phyloP scores from a whole-genome alignment of 768 basidiomycete species.

The Xerocomellus dryophilus region DNA sequence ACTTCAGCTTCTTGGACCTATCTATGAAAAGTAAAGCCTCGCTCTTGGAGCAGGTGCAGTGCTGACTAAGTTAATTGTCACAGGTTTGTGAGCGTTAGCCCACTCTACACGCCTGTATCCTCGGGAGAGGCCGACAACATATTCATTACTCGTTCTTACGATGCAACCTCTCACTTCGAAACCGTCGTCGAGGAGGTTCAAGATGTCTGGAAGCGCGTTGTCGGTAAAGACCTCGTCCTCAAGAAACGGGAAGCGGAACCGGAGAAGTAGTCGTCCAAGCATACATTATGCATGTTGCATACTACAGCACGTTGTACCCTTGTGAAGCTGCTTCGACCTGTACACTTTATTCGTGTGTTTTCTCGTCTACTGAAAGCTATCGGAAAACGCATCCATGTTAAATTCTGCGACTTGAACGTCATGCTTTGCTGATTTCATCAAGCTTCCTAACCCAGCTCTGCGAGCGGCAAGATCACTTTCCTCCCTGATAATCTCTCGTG shows the following conservation, averaged over 20 bases:
- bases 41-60: background rate
- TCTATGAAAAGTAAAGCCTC: conserved; percentile 81
- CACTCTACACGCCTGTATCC: conserved; percentile 86
- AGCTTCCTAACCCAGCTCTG: conserved; percentile 72
- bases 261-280: conserved; percentile 38
- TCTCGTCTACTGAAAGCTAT: conserved; percentile 15
- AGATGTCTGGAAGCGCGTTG: conserved; percentile 91
- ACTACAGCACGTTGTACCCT: conserved; percentile 10
- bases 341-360: conserved; percentile 2
- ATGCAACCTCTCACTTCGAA: conserved; percentile 98
- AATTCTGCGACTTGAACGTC: conserved; percentile 86
- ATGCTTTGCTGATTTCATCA: conserved; percentile 90
- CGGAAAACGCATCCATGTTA: conserved; percentile 75
- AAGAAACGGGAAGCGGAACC: conserved; percentile 82
- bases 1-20: conserved; percentile 84
- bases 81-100: conserved; percentile 88
- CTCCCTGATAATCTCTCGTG: conserved; percentile 38
- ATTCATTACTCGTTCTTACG: conserved; percentile 96
- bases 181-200: conserved; percentile 97
- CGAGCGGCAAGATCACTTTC: conserved; percentile 60
- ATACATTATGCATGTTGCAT: conserved; percentile 7
- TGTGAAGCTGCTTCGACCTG: conserved; percentile 7
- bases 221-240: conserved; percentile 72
- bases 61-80: conserved; percentile 7
- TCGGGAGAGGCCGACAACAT: conserved; percentile 83